Evolutionary conservation across 164 flowering plant genomes (phyloP).

Genomic region (Stephania yunnanensis): DNA sequence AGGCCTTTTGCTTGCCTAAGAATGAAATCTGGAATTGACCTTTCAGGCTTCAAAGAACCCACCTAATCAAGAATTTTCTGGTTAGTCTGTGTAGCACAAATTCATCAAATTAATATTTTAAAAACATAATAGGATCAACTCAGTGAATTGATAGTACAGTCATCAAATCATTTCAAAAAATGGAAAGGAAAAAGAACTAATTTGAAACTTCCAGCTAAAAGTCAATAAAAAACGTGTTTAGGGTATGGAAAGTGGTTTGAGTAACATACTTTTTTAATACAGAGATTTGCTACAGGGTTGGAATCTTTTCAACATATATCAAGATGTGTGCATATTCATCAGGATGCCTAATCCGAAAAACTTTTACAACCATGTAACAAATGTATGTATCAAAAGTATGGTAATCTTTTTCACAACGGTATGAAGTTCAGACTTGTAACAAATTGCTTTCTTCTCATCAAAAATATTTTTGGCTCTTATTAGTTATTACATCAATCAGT

Average conservation of each 20-base stretch:
- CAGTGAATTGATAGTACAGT: neutral
- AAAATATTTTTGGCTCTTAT: neutral
- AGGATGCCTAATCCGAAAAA: no score
- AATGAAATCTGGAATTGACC: constrained; percentile 71
- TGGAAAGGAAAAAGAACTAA: neutral
- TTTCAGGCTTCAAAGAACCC: constrained; percentile 66
- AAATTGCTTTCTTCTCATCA: neutral
- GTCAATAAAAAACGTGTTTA: no score
- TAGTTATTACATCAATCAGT: no score
- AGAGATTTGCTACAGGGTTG: no score
- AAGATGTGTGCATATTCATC: no score
- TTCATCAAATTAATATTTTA: neutral
- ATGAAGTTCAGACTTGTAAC: neutral
- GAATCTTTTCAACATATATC: no score
- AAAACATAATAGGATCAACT: neutral
- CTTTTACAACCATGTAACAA: no score
- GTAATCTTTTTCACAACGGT: neutral
- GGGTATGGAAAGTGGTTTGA: no score
- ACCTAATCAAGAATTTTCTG: constrained; percentile 38
- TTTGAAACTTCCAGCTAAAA: neutral
- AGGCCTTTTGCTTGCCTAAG: constrained; percentile 83
- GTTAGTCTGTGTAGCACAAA: neutral
- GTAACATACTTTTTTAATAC: no score
- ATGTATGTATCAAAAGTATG: no score
- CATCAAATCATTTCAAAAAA: neutral